Percentiles rank a stretch among this genome's conserved stretches.
Evolutionary conservation across 208 protist species (phyloP).

Genomic region (Trypanosoma avium): DNA sequence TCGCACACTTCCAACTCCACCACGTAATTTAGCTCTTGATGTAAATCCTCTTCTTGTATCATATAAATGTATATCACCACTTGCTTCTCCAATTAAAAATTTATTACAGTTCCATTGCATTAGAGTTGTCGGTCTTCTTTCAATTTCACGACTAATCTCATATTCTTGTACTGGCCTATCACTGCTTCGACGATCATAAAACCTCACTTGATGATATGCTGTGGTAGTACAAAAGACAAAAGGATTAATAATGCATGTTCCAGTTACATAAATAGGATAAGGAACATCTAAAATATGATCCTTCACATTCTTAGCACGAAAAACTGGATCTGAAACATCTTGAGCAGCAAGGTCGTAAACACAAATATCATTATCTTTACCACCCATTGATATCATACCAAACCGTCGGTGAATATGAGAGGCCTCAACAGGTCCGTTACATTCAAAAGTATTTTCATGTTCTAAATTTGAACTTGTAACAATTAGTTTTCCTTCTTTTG

Average conservation of each 20-base stretch:
- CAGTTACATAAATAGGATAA: slow-evolving; percentile 69
- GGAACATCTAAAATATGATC: slow-evolving; percentile 83
- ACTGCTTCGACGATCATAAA: slow-evolving; percentile 77
- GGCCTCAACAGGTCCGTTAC: slow-evolving; percentile 62
- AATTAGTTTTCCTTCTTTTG: slow-evolving; percentile 41
- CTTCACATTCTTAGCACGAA: slow-evolving; percentile 57
- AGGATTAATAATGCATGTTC: slow-evolving; percentile 71
- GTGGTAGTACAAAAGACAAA: slow-evolving; percentile 76
- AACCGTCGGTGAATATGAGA: slow-evolving; percentile 78
- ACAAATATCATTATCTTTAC: slow-evolving; percentile 66
- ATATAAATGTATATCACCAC: slow-evolving; percentile 83
- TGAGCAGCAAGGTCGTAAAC: slow-evolving; percentile 67
- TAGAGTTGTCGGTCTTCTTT: slow-evolving; percentile 70
- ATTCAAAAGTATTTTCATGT: slow-evolving; percentile 19
- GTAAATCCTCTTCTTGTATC: slow-evolving; percentile 83
- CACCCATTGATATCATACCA: slow-evolving; percentile 74
- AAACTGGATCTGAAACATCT: slow-evolving; percentile 42
- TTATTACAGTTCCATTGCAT: slow-evolving; percentile 88
- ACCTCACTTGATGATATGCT: slow-evolving; percentile 82
- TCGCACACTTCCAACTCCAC: slow-evolving; percentile 81
- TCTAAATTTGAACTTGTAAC: slow-evolving; percentile 43
- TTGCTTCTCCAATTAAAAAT: slow-evolving; percentile 82
- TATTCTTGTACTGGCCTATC: slow-evolving; percentile 80
- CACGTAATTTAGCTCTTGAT: slow-evolving; percentile 74
- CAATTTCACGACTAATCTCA: slow-evolving; percentile 78